Conservation (phyloP, 2,329 filamentous ascomycete species). For the Triangularia verruculosa region DNA sequence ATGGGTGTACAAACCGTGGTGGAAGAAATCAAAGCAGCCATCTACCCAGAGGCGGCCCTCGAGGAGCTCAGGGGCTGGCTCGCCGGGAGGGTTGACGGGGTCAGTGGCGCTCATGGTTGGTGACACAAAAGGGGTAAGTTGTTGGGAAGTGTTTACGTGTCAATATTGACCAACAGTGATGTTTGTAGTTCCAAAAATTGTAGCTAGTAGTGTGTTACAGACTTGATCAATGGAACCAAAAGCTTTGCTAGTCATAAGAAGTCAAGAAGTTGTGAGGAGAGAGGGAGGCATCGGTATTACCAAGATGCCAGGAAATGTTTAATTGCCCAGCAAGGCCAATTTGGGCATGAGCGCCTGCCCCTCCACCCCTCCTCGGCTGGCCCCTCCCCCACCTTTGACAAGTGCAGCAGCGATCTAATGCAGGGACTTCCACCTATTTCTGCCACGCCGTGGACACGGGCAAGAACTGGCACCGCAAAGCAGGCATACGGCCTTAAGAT, state of each 20-base stretch:
- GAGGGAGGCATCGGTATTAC: not conserved
- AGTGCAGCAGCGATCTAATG: not conserved
- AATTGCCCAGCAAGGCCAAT: conserved; percentile 4
- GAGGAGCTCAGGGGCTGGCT: conserved; percentile 53
- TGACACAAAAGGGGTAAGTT: not conserved
- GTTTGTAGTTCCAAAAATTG: not conserved
- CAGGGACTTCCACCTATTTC: not conserved
- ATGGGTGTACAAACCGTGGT: conserved; percentile 66
- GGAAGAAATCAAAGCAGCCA: conserved; percentile 98
- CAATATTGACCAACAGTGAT: not conserved
- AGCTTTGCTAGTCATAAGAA: not conserved
- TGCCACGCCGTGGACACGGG: too few species aligned
- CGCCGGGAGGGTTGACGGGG: conserved; percentile 37
- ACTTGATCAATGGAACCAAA: not conserved
- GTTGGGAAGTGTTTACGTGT: not conserved
- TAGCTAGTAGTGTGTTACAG: not conserved
- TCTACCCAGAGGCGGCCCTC: conserved; percentile 92
- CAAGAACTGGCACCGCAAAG: too few species aligned
- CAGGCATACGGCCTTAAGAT: too few species aligned
- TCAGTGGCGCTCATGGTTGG: conserved; percentile 24
- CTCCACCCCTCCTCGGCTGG: not conserved
- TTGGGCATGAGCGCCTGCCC: not conserved
- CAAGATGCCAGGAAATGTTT: not conserved
- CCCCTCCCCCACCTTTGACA: conserved; percentile 5
- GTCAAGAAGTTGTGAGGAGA: not conserved